phyloP scores from a whole-genome alignment of 129 eudicot species.

The Pulicaria dysenterica region DNA sequence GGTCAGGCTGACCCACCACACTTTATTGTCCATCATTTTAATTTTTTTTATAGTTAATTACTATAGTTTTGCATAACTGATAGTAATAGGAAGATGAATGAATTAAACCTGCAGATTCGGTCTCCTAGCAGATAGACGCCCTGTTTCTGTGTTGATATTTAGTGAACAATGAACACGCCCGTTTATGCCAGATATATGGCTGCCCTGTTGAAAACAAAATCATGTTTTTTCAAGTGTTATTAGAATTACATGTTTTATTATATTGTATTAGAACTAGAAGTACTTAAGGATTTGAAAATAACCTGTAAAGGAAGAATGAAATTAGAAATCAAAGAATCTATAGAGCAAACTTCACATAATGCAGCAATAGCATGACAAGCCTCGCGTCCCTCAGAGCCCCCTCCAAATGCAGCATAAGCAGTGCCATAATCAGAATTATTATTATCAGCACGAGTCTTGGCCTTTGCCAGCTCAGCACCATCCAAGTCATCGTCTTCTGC shows the following conservation, averaged over 20 bases:
- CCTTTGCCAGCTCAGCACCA: constrained; percentile 22
- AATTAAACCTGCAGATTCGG: constrained; percentile 90
- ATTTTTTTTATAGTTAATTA: not conserved
- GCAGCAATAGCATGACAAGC: constrained; percentile 98
- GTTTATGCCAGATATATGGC: constrained; percentile 72
- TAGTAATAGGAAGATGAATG: not conserved
- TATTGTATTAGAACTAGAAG: not conserved
- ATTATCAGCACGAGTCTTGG: constrained; percentile 6
- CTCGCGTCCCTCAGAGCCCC: constrained; percentile 72
- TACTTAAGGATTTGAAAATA: not conserved
- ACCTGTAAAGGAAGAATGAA: constrained; percentile 98
- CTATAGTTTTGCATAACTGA: not conserved
- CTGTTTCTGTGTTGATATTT: constrained; percentile 96
- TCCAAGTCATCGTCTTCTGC: constrained; percentile 35
- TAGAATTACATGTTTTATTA: no score
- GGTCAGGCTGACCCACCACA: not conserved
- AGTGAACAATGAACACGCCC: constrained; percentile 96
- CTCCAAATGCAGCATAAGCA: constrained; percentile 83
- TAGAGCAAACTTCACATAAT: constrained; percentile 85
- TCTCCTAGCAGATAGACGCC: constrained; percentile 91
- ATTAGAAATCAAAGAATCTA: constrained; percentile 90
- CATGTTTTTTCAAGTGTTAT: not conserved
- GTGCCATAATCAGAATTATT: constrained; percentile 57
- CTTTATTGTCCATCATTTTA: not conserved
- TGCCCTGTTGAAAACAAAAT: constrained; percentile 53